phyloP scores from a whole-genome alignment of 306 rosid genomes.

The Casuarina equisetifolia region DNA sequence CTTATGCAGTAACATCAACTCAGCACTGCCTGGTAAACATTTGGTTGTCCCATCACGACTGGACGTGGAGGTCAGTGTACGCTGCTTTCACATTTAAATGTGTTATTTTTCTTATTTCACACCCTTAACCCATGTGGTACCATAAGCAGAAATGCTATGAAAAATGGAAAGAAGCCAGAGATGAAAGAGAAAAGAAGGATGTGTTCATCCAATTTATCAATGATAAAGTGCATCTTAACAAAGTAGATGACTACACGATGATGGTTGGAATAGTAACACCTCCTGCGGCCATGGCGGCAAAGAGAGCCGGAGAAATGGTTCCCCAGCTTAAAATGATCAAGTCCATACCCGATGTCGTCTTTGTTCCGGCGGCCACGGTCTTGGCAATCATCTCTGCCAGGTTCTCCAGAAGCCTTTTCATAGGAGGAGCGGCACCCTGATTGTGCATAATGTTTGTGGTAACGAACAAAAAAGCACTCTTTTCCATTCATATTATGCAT shows the following conservation, averaged over 20 bases:
- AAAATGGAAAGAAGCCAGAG: not conserved
- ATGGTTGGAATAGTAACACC: conserved; percentile 62
- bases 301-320: conserved; percentile 46
- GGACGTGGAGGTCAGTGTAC: conserved; percentile 41
- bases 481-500: not conserved
- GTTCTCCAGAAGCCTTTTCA: conserved; percentile 42
- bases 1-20: conserved; percentile 46
- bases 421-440: conserved; percentile 11
- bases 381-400: conserved; percentile 47
- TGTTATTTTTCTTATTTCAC: not conserved
- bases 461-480: not conserved
- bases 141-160: conserved; percentile 28
- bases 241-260: conserved; percentile 43
- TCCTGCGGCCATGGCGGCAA: conserved; percentile 53
- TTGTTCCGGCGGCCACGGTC: conserved; percentile 55
- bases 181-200: not conserved
- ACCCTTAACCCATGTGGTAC: not conserved
- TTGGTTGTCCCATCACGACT: conserved; percentile 40
- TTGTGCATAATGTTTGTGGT: not conserved
- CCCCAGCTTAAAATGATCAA: conserved; percentile 50
- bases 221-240: conserved; percentile 30
- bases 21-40: conserved; percentile 63
- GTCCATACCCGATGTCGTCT: conserved; percentile 52
- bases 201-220: conserved; percentile 24
- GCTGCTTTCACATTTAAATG: not conserved